Evolutionary conservation across 768 basidiomycete species (phyloP).

Genomic region (Tricholoma bakamatsutake): DNA sequence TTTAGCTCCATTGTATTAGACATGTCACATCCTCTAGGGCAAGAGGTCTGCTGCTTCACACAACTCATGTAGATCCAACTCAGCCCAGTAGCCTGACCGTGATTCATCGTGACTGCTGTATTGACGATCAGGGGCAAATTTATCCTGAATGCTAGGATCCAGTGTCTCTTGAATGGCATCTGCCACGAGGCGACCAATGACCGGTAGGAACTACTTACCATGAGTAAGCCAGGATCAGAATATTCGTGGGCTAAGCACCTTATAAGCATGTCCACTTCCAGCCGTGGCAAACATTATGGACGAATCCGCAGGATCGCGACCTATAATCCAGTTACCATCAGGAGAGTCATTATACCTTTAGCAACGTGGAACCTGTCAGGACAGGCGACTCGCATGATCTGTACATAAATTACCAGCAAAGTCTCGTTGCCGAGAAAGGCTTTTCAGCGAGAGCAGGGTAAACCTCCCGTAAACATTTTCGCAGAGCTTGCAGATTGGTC

Average conservation of each 20-base stretch:
- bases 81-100: slow-evolving; percentile 17
- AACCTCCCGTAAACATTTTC: slow-evolving; percentile 45
- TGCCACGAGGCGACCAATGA: slow-evolving; percentile 71
- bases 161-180: slow-evolving; percentile 66
- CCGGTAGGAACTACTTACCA: slow-evolving; percentile 70
- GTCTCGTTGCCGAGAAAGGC: slow-evolving; percentile 63
- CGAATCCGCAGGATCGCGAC: slow-evolving; percentile 50
- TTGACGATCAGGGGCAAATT: slow-evolving; percentile 60
- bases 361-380: not conserved
- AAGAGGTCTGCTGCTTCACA: slow-evolving; percentile 43
- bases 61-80: slow-evolving; percentile 43
- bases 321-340: slow-evolving; percentile 88
- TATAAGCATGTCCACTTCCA: slow-evolving; percentile 86
- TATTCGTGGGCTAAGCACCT: slow-evolving; percentile 37
- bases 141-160: slow-evolving; percentile 39
- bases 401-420: slow-evolving; percentile 68
- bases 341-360: slow-evolving; percentile 85
- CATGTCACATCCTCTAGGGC: not conserved
- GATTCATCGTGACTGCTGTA: slow-evolving; percentile 10
- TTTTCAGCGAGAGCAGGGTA: slow-evolving; percentile 77
- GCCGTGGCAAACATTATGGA: slow-evolving; percentile 78
- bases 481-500: slow-evolving; percentile 41
- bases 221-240: not conserved
- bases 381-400: not conserved
- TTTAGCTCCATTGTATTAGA: slow-evolving; percentile 3